Evolutionary conservation across 441 rosid species (phyloP).

Genomic region (Croton laevigatus): DNA sequence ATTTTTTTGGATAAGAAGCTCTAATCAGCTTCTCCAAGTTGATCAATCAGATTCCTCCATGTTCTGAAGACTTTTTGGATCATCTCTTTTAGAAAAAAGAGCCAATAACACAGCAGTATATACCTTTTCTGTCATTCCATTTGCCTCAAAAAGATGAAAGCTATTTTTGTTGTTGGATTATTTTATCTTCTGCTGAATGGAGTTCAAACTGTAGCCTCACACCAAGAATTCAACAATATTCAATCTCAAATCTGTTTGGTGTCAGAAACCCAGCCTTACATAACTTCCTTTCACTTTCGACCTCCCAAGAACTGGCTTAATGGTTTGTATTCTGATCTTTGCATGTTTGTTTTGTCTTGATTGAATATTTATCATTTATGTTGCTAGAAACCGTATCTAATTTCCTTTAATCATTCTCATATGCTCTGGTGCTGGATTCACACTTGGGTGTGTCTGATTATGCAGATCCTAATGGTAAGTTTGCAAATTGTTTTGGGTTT

Average conservation of each 20-base stretch:
- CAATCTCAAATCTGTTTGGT: neutral
- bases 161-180: constrained; percentile 16
- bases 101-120: neutral
- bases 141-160: neutral
- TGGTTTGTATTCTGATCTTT: constrained; percentile 27
- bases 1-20: no score
- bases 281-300: constrained; percentile 60
- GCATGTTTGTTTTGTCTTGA: neutral
- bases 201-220: constrained; percentile 8
- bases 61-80: neutral
- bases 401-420: neutral
- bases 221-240: neutral
- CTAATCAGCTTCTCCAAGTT: neutral
- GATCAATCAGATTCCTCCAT: neutral
- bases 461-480: constrained; percentile 70
- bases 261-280: constrained; percentile 29
- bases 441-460: neutral
- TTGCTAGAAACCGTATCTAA: neutral
- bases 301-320: constrained; percentile 60
- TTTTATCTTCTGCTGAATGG: constrained; percentile 26
- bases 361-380: neutral
- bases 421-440: constrained; percentile 16
- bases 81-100: neutral
- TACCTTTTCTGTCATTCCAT: neutral
- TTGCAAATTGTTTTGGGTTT: neutral